Conservation (phyloP, 148 eudicot genomes). For the Polygonum maritimum region DNA sequence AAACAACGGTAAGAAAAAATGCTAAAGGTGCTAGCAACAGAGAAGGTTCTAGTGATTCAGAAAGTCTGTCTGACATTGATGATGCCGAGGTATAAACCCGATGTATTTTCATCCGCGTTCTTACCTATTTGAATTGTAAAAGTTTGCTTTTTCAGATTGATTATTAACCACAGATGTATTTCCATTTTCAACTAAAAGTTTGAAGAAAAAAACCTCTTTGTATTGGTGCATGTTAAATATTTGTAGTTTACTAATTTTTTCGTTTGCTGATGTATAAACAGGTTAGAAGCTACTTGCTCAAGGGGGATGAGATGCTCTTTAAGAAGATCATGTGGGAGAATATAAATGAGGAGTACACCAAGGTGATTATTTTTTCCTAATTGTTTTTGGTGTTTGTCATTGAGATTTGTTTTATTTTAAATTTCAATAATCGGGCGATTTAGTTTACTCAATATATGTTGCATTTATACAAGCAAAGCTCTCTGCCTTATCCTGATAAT, state of each 20-base stretch:
- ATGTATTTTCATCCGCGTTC: not conserved
- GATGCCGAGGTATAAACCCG: not conserved
- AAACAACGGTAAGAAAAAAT: not conserved
- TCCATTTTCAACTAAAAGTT: not conserved
- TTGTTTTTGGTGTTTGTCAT: not conserved
- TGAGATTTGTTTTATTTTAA: not conserved
- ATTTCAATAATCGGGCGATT: not conserved
- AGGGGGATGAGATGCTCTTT: not conserved
- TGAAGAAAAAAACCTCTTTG: not conserved
- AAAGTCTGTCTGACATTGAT: constrained; percentile 4
- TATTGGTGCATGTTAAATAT: not conserved
- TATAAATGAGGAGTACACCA: not conserved
- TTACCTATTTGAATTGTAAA: not conserved
- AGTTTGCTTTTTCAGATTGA: not conserved
- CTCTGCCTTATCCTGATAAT: not conserved
- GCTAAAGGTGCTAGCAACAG: not conserved
- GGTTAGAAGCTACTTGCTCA: constrained; percentile 2
- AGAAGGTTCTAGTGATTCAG: not conserved
- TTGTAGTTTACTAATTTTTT: not conserved
- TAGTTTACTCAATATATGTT: not conserved
- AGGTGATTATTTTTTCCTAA: not conserved
- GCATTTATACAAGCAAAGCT: not conserved
- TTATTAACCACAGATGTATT: not conserved
- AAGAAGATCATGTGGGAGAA: constrained; percentile 7
- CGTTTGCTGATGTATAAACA: not conserved